Base-by-base conservation (phyloP, 495 filamentous ascomycete genomes). In the Penicillium nucicola region DNA sequence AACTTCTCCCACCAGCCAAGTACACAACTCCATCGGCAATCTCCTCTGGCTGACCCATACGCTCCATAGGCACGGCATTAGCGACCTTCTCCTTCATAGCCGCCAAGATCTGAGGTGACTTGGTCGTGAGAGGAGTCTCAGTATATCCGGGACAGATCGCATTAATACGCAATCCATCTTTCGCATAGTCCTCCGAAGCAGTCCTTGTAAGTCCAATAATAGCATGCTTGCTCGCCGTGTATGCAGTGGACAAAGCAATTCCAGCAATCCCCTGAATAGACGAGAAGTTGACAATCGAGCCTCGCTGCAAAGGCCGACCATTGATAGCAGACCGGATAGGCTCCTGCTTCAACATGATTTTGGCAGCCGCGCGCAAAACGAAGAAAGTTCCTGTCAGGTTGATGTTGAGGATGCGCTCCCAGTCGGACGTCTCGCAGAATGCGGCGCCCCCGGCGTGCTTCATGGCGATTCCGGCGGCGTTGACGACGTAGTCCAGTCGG, bases 111-210 rank as follows among this genome's bases (percentile, higher is more conserved):
- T 64, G 40, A 14, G 69, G 58, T 7, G 55, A 61, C 13, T 59
- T 50, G 9, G 66, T 58, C 2, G 72, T 51, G 54, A 79, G 58
- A 8, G 72, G 51, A 53, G 74, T 71, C 30, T 70, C 70, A 12
- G 71, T 76, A 31, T 69, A 69, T 19, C 72, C 72, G 2, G 72
- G 72, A 45, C 72, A 76, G 23, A 75, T 67, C 20, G 70, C 74
- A 50, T 76, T 76, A 40, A 76, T 63, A 5, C 73, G 54, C 41
- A 76, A 60, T 13, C 65, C 61, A n/a, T 75, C 55, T 10, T 59
- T 67, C 0, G 70, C 67, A 63, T 75, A 72, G 42, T 75, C 72
- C 33, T 74, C 72, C 12, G 72, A 72, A 17, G 74, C 71, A 25
- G 65, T 62, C 30, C 45, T 46, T 9, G 66, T 71, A 55, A 72